These are phyloP conservation scores for Microascus cirrosus DNA, from an alignment of 2,329 filamentous ascomycete species.

Conservation along the genomic window DNA sequence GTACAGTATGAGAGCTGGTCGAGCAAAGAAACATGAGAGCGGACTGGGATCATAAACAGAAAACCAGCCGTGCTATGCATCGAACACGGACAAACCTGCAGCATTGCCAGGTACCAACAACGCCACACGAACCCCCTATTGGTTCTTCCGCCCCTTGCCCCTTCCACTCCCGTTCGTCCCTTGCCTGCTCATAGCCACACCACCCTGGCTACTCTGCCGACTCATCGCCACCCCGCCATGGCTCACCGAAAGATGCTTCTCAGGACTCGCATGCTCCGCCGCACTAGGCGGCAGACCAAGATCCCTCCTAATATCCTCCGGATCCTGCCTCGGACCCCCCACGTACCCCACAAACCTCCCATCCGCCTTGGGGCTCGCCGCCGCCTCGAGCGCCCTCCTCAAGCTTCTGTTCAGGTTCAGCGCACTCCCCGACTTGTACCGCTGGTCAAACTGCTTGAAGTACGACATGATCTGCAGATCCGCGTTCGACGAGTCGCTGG, in stretches of 20 bases:
- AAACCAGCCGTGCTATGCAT: not conserved
- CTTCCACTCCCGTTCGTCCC: conserved; percentile 37
- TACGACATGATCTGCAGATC: conserved; percentile 48
- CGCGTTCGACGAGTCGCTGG: conserved; percentile 38
- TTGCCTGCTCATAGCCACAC: conserved; percentile 45
- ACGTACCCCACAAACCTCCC: conserved; percentile 37
- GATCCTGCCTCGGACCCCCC: conserved; percentile 28
- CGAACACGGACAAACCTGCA: not conserved
- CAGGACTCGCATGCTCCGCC: conserved; percentile 15
- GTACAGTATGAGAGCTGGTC: not conserved
- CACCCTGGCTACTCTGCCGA: conserved; percentile 42
- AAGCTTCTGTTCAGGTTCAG: conserved; percentile 42
- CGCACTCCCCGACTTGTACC: conserved; percentile 41
- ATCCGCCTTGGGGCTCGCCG: conserved; percentile 34
- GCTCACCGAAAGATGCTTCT: conserved; percentile 2
- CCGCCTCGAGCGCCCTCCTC: conserved; percentile 43
- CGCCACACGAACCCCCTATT: conserved; percentile 1
- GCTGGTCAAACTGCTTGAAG: conserved; percentile 43
- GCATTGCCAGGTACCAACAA: not conserved
- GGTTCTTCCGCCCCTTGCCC: conserved; percentile 29
- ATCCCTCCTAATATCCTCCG: conserved; percentile 36
- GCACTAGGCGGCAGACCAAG: conserved; percentile 33
- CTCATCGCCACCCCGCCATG: conserved; percentile 34
- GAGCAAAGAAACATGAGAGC: not conserved
- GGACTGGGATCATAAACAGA: not conserved